These are phyloP conservation scores for Paxillus involutus DNA, from an alignment of 768 basidiomycete genomes.

Conservation along the genomic window DNA sequence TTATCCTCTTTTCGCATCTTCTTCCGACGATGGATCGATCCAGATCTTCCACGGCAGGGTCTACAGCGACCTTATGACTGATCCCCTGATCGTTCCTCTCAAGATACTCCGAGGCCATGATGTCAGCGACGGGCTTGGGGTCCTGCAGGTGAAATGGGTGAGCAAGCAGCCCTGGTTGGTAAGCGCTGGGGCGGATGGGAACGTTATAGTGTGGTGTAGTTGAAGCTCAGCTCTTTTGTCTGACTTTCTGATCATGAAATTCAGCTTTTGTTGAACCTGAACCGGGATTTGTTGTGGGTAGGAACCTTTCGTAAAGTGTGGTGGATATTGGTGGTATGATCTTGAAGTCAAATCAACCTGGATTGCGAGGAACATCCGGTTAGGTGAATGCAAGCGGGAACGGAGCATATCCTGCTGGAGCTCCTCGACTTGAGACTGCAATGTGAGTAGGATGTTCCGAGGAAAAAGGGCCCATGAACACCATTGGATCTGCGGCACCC, in stretches of 20 bases:
- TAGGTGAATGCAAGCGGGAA: too few relatives aligned
- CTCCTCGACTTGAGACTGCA: too few relatives aligned
- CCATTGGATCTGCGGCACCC: too few relatives aligned
- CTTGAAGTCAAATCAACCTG: too few relatives aligned
- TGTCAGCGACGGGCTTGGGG: constrained; percentile 83
- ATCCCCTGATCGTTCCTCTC: constrained; percentile 95
- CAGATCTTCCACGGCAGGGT: constrained; percentile 96
- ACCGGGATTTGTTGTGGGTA: constrained; percentile 2
- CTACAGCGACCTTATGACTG: constrained; percentile 93
- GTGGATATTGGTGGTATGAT: not conserved
- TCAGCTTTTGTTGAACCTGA: constrained; percentile 22
- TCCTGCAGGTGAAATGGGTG: constrained; percentile 89
- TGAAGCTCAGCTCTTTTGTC: constrained; percentile 37
- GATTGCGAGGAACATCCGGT: too few relatives aligned
- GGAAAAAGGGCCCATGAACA: too few relatives aligned
- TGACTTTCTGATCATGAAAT: constrained; percentile 25
- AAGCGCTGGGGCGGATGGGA: constrained; percentile 91
- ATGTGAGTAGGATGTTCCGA: too few relatives aligned
- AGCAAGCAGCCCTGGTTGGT: constrained; percentile 89
- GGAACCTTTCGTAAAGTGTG: constrained; percentile 6
- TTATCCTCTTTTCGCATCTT: constrained; percentile 94
- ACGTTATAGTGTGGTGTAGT: constrained; percentile 85
- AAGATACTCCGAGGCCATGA: constrained; percentile 95
- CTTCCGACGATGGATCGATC: constrained; percentile 95
- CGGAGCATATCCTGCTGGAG: too few relatives aligned